A percentile compares a stretch with the other conserved stretches of the same genome.
Conservation (phyloP, 805 yeast genomes). For the Yarrowia phangngaensis region DNA sequence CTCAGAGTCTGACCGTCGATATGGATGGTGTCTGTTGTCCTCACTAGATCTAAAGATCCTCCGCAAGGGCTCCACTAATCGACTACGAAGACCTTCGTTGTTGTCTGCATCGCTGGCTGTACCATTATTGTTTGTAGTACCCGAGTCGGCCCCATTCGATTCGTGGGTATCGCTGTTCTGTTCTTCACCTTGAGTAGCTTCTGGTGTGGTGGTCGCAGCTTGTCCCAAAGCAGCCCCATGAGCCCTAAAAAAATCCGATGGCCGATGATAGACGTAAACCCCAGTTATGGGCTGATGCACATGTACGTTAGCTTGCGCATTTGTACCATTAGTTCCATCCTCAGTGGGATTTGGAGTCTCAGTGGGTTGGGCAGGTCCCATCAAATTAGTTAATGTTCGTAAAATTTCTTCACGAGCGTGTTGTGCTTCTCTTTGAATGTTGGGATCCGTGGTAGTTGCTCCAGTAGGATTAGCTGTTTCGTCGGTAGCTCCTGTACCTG, state of each 20-base stretch:
- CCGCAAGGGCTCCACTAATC: constrained; percentile 19
- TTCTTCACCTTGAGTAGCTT: too few relatives aligned
- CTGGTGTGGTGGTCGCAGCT: too few relatives aligned
- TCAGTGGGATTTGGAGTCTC: background rate
- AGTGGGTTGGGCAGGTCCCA: too few relatives aligned
- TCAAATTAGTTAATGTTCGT: too few relatives aligned
- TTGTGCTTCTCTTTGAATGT: too few relatives aligned
- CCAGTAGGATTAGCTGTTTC: constrained; percentile 3
- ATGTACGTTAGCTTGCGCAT: background rate
- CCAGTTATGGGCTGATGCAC: constrained; percentile 19
- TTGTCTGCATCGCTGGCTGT: background rate
- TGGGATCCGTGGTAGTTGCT: background rate
- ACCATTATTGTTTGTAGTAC: background rate
- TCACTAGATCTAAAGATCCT: constrained; percentile 14
- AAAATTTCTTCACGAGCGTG: too few relatives aligned
- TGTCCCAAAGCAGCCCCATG: constrained; percentile 2
- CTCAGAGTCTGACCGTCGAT: constrained; percentile 5
- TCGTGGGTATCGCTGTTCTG: too few relatives aligned
- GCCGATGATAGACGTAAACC: constrained; percentile 16
- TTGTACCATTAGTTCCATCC: background rate
- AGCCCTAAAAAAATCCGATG: constrained; percentile 14
- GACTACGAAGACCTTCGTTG: constrained; percentile 13
- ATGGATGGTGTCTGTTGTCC: constrained; percentile 9
- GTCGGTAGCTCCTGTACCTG: too few relatives aligned
- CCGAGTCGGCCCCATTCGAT: too few relatives aligned